Evolutionary conservation across 169 alveolate genomes (phyloP), one percentile per base, ranked within the genome.

Genomic region (Plasmodium berghei): DNA sequence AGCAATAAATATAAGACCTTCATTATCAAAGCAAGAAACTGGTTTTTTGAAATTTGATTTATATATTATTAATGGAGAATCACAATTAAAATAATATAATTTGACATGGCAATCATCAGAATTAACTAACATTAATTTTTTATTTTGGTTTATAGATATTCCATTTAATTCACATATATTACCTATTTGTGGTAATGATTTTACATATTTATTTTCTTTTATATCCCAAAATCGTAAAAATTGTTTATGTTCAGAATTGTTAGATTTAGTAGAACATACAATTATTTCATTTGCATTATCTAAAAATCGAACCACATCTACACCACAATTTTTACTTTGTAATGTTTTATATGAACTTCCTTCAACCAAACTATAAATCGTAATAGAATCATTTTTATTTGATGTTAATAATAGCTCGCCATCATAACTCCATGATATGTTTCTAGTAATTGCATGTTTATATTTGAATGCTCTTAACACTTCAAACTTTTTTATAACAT

Each of bases 311-410:
- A 75, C 73, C 40, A 75, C 88, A 24, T 75, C 88, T 22, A 75
- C 88, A 61, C 88, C 88, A 61, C 75, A 75, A 42, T 75, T 75
- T 75, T 75, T 75, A 46, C 88, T 75, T 61, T 75, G 73, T 62
- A 75, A 55, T 54, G 88, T 62, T 67, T 75, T 75, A 20, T 61
- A 20, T 28, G 34, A 61, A 22, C 54, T 61, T 40, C 88, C 88
- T 52, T 75, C 63, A 18, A 61, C 28, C 61, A 75, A 62, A 54
- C 88, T 75, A 62, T 75, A 75, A n/a, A 75, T 9, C 16, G 88
- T 75, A 20, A 75, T 61, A 5, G 88, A 75, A 55, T 75, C 88
- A 48, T 75, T 75, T 24, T 18, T 56, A 75, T 75, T 75, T 3
- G 88, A 75, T 34, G 88, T 63, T 75, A 75, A 45, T 49, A 75